Percentiles rank a stretch among this genome's conserved stretches.
Conservation (phyloP, 805 yeast species). For the Ogataea paradorogensis region DNA sequence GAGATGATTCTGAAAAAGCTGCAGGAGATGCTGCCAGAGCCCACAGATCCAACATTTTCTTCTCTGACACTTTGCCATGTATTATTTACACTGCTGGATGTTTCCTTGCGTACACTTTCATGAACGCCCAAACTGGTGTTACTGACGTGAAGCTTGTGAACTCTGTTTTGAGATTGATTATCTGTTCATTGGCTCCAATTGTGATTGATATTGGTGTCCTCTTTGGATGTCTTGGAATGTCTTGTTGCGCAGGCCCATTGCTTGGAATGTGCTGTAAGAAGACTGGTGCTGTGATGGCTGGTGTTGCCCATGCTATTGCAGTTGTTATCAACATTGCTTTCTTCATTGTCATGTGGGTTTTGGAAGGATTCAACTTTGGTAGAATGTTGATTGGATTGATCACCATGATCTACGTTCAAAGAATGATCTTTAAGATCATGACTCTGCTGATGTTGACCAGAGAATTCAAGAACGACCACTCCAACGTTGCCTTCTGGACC, state of each 20-base stretch:
- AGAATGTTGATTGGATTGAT: constrained; percentile 84
- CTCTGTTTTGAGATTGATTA: constrained; percentile 66
- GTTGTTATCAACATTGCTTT: constrained; percentile 82
- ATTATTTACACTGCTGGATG: constrained; percentile 73
- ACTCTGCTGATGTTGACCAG: constrained; percentile 79
- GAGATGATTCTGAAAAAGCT: constrained; percentile 75
- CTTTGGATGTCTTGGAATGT: constrained; percentile 70
- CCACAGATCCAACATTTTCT: constrained; percentile 67
- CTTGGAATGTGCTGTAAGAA: constrained; percentile 93
- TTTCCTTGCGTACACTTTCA: constrained; percentile 75
- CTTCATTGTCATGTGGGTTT: constrained; percentile 95
- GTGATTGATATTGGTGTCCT: constrained; percentile 85
- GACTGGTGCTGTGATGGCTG: constrained; percentile 95
- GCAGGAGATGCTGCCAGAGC: constrained; percentile 86
- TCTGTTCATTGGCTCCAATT: constrained; percentile 88
- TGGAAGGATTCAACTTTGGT: constrained; percentile 87
- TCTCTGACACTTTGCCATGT: constrained; percentile 72
- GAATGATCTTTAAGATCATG: constrained; percentile 80
- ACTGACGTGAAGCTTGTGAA: constrained; percentile 52
- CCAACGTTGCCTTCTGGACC: constrained; percentile 99
- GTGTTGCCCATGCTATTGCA: constrained; percentile 92
- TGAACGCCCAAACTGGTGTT: constrained; percentile 87
- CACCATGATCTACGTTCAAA: constrained; percentile 82
- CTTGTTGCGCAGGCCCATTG: constrained; percentile 97
- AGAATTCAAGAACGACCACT: constrained; percentile 92